Evolutionary conservation across 371 early-diverging fungal genomes (phyloP).

Genomic region (Lichtheimia ramosa): DNA sequence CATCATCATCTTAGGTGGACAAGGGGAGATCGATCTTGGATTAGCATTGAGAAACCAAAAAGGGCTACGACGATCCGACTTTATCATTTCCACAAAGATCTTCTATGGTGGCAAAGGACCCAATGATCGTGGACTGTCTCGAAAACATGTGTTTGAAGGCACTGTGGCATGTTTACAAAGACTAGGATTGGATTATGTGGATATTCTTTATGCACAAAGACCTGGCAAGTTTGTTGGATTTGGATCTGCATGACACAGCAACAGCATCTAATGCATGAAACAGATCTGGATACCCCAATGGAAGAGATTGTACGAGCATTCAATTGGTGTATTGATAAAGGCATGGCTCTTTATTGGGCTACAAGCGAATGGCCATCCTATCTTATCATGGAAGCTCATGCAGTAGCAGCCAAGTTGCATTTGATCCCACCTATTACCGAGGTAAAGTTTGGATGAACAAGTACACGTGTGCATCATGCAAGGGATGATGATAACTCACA

Average conservation of each 20-base stretch:
- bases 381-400: constrained; percentile 77
- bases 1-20: constrained; percentile 48
- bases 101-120: constrained; percentile 83
- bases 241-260: neutral
- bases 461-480: neutral
- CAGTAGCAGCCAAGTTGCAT: constrained; percentile 66
- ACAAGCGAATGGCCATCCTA: constrained; percentile 86
- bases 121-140: constrained; percentile 81
- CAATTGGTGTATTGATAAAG: constrained; percentile 81
- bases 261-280: neutral
- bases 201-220: constrained; percentile 82
- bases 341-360: constrained; percentile 86
- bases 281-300: constrained; percentile 68
- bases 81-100: constrained; percentile 83
- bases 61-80: constrained; percentile 70
- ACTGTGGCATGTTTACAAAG: constrained; percentile 74
- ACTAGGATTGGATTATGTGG: constrained; percentile 79
- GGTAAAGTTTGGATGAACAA: constrained; percentile 17
- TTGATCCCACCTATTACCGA: constrained; percentile 71
- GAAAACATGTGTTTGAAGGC: constrained; percentile 88
- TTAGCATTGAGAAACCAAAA: constrained; percentile 65
- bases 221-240: constrained; percentile 47
- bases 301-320: constrained; percentile 88
- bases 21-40: constrained; percentile 80
- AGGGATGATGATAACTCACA: neutral